phyloP scores from a whole-genome alignment of 352 stramenopile species.

The Globisporangium spinosum region DNA sequence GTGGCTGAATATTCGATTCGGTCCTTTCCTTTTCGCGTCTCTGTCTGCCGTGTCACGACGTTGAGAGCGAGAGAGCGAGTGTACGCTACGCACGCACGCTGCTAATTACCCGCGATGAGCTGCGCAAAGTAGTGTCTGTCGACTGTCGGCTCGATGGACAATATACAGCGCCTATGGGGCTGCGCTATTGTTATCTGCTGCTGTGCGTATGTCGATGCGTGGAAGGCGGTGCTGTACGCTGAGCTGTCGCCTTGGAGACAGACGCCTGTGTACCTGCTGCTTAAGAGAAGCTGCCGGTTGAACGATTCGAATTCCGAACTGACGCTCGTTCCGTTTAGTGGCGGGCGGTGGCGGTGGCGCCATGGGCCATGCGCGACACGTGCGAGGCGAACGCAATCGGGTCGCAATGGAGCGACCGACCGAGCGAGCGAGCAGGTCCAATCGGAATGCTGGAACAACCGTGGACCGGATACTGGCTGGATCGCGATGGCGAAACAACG shows the following conservation, averaged over 20 bases:
- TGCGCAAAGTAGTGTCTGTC: not conserved
- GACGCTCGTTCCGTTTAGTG: not conserved
- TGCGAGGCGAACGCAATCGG: conserved; percentile 1
- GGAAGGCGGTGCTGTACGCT: not conserved
- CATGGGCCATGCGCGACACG: conserved; percentile 1
- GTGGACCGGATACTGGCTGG: not conserved
- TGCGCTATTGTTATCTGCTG: not conserved
- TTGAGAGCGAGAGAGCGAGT: not conserved
- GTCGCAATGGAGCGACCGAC: not conserved
- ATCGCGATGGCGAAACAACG: not conserved
- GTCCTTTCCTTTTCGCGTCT: not conserved
- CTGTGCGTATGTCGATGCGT: not conserved
- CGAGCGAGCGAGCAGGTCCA: conserved; percentile 1
- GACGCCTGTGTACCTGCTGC: not conserved
- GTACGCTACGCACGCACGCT: not conserved
- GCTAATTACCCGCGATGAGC: not conserved
- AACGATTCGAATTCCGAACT: conserved; percentile 15
- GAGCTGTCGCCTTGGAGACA: too few species aligned
- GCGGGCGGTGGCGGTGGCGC: not conserved
- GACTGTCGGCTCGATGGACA: not conserved
- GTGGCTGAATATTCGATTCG: not conserved
- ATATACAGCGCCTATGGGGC: not conserved
- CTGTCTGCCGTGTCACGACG: conserved; percentile 1
- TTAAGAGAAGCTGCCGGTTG: conserved; percentile 1
- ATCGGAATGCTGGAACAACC: not conserved